phyloP scores from a whole-genome alignment of 2,329 filamentous ascomycete species.

The Dactylellina haptotyla region DNA sequence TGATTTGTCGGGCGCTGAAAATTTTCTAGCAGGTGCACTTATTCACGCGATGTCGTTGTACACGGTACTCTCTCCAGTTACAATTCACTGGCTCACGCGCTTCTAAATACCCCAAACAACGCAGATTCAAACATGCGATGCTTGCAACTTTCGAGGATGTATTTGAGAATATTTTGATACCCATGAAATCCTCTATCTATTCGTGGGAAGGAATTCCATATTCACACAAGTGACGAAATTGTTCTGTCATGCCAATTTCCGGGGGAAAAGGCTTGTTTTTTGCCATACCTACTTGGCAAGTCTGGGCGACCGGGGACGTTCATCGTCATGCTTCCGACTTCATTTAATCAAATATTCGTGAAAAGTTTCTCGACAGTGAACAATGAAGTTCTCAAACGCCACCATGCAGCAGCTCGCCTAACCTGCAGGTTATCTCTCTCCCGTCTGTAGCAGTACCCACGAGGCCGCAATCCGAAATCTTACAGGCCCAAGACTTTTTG shows the following conservation, averaged over 20 bases:
- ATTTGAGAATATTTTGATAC: no score
- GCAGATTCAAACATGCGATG: not conserved
- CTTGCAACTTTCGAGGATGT: not conserved
- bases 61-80: no score
- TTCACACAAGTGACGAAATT: slow-evolving; percentile 14
- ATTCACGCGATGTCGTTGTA: not conserved
- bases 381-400: slow-evolving; percentile 17
- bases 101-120: not conserved
- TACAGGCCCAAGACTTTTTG: slow-evolving; percentile 28
- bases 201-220: not conserved
- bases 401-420: slow-evolving; percentile 42
- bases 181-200: no score
- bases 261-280: slow-evolving; percentile 36
- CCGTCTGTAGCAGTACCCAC: slow-evolving; percentile 15
- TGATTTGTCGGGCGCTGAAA: slow-evolving; percentile 2
- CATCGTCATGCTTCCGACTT: not conserved
- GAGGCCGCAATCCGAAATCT: slow-evolving; percentile 26
- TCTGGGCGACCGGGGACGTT: slow-evolving; percentile 6
- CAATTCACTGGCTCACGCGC: not conserved
- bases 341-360: not conserved
- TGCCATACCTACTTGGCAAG: slow-evolving; percentile 17
- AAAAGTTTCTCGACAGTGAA: not conserved
- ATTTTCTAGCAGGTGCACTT: slow-evolving; percentile 2
- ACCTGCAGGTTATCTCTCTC: slow-evolving; percentile 7
- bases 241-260: slow-evolving; percentile 5